These are phyloP conservation scores for Pneumocystis carinii DNA, from an alignment of 1,139 yeast genomes.

Conservation along the genomic window DNA sequence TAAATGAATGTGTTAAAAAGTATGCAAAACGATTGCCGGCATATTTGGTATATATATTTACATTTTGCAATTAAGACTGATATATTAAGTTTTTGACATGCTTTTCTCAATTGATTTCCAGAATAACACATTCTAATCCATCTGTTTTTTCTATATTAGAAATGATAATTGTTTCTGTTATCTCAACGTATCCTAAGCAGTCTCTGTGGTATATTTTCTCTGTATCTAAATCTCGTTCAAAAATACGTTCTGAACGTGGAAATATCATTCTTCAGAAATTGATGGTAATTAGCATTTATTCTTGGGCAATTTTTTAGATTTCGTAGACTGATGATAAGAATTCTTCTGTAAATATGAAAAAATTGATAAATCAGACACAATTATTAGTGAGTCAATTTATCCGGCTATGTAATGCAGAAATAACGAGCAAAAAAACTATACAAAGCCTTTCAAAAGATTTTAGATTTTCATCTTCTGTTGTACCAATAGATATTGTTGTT, in stretches of 20 bases:
- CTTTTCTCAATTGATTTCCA: slow-evolving; percentile 68
- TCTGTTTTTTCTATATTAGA: slow-evolving; percentile 44
- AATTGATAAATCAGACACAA: slow-evolving; percentile 19
- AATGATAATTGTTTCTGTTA: slow-evolving; percentile 41
- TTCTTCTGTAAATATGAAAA: slow-evolving; percentile 7
- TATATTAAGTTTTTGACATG: slow-evolving; percentile 70
- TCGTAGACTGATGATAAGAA: neutral
- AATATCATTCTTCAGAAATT: slow-evolving; percentile 26
- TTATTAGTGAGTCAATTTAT: slow-evolving; percentile 23
- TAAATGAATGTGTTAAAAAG: slow-evolving; percentile 27
- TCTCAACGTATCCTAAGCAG: slow-evolving; percentile 60
- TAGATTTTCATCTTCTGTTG: slow-evolving; percentile 33
- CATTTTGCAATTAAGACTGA: slow-evolving; percentile 19
- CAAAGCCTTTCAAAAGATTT: slow-evolving; percentile 31
- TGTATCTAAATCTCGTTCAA: slow-evolving; percentile 52
- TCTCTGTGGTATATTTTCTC: slow-evolving; percentile 76
- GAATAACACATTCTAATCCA: slow-evolving; percentile 52
- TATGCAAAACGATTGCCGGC: slow-evolving; percentile 36
- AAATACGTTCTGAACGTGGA: slow-evolving; percentile 42
- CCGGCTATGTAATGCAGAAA: slow-evolving; percentile 23
- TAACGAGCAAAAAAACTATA: slow-evolving; percentile 30
- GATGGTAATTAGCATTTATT: neutral
- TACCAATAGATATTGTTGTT: slow-evolving; percentile 58
- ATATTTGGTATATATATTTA: slow-evolving; percentile 33
- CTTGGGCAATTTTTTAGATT: neutral